These are phyloP conservation scores for Chlorella vulgaris DNA, from an alignment of 139 green algal genomes.

Conservation along the genomic window DNA sequence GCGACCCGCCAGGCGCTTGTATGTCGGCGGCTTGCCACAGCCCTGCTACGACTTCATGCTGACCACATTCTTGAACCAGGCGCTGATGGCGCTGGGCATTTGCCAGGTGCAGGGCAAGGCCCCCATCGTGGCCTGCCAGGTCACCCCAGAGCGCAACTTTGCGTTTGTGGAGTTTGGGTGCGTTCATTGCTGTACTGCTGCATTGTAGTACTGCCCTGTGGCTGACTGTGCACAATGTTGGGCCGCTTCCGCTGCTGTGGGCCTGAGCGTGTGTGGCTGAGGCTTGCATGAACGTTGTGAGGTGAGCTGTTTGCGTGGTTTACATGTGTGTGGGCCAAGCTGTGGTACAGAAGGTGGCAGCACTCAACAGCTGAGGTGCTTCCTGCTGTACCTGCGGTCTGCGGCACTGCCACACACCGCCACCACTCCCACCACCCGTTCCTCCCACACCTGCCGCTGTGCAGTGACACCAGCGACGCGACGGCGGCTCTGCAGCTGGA, in stretches of 20 bases:
- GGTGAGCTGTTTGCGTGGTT: neutral
- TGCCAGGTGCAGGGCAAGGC: constrained; percentile 22
- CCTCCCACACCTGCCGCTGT: neutral
- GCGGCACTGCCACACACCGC: too few species aligned
- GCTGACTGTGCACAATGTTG: too few species aligned
- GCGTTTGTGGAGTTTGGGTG: constrained; percentile 44
- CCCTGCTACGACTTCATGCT: constrained; percentile 53
- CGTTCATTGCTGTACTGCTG: neutral
- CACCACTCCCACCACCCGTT: neutral
- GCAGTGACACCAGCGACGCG: constrained; percentile 27
- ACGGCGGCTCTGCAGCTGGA: constrained; percentile 38
- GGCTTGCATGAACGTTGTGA: neutral
- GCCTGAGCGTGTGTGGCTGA: too few species aligned
- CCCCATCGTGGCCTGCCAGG: constrained; percentile 38
- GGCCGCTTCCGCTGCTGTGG: too few species aligned
- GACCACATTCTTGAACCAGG: constrained; percentile 37
- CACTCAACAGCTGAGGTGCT: too few species aligned
- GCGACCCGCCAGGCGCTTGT: constrained; percentile 32
- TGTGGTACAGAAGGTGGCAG: too few species aligned
- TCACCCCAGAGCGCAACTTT: constrained; percentile 39
- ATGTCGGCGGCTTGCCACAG: constrained; percentile 37
- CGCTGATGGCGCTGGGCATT: constrained; percentile 39
- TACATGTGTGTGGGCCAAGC: neutral
- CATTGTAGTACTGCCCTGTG: too few species aligned
- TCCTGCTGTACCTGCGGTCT: too few species aligned